Conservation (phyloP, 495 filamentous ascomycete genomes). For the Penicillium odoratum region DNA sequence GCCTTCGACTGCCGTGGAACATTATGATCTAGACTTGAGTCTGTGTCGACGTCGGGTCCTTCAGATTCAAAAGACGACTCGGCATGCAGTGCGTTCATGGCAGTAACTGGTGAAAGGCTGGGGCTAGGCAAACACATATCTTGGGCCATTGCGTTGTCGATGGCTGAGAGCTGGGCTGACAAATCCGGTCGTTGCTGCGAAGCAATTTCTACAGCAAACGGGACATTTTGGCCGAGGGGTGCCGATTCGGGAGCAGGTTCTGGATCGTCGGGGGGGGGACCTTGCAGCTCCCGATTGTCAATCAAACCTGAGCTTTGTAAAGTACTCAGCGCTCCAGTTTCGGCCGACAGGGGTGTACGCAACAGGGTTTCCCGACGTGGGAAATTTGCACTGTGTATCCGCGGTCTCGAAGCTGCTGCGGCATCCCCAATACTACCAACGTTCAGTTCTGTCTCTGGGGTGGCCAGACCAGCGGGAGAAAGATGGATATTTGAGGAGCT, state of each 20-base stretch:
- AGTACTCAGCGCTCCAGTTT: conserved; percentile 22
- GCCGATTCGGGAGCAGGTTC: conserved; percentile 17
- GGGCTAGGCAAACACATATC: conserved; percentile 94
- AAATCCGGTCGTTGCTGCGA: conserved; percentile 28
- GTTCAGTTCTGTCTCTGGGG: conserved; percentile 44
- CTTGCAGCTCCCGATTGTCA: conserved; percentile 14
- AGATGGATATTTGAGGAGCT: conserved; percentile 31
- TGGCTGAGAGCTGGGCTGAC: conserved; percentile 32
- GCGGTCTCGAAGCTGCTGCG: conserved; percentile 25
- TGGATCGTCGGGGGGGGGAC: conserved; percentile 7
- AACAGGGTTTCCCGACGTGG: conserved; percentile 37
- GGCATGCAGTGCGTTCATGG: conserved; percentile 60
- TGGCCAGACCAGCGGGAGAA: conserved; percentile 39
- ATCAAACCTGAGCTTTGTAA: conserved; percentile 2
- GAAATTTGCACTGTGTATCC: conserved; percentile 38
- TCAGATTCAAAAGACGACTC: conserved; percentile 50
- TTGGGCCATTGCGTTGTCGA: conserved; percentile 67
- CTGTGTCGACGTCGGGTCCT: conserved; percentile 45
- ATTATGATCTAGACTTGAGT: conserved; percentile 46
- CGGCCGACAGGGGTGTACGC: conserved; percentile 41
- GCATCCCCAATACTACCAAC: conserved; percentile 31
- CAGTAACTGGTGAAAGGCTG: conserved; percentile 87
- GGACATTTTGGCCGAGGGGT: conserved; percentile 25
- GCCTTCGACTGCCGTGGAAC: conserved; percentile 26
- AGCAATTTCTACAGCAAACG: conserved; percentile 23